Evolutionary conservation across 495 filamentous ascomycete genomes (phyloP).

Genomic region (Patellaria atrata): DNA sequence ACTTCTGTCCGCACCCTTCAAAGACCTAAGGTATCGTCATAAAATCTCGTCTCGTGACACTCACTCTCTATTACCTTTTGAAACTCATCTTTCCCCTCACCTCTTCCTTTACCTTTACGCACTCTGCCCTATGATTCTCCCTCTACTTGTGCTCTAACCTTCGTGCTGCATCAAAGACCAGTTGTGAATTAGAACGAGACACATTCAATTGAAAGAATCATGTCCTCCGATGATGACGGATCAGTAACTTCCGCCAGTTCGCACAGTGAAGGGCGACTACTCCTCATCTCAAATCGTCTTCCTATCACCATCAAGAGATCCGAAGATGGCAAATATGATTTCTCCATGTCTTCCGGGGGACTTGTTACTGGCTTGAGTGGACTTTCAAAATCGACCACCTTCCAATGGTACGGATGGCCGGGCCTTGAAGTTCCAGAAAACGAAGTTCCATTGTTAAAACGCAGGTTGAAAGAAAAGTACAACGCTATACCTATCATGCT

Average conservation of each 20-base stretch:
- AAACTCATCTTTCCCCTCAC: too few relatives aligned
- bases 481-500: conserved; percentile 41
- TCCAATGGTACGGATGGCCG: conserved; percentile 98
- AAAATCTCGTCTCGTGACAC: too few relatives aligned
- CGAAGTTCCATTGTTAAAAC: conserved; percentile 26
- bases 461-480: conserved; percentile 33
- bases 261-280: conserved; percentile 43
- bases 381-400: conserved; percentile 77
- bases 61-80: too few relatives aligned
- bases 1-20: too few relatives aligned
- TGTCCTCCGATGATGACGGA: conserved; percentile 15
- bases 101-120: too few relatives aligned
- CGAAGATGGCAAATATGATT: conserved; percentile 67
- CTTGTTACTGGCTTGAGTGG: conserved; percentile 84
- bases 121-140: background rate
- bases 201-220: conserved; percentile 1
- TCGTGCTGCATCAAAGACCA: too few relatives aligned
- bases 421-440: conserved; percentile 53
- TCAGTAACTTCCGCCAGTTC: conserved; percentile 2
- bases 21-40: too few relatives aligned
- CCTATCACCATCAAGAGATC: conserved; percentile 90
- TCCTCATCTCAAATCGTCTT: conserved; percentile 84
- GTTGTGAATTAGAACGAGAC: background rate
- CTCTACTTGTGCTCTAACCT: too few relatives aligned
- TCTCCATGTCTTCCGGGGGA: conserved; percentile 90